Conservation (phyloP, 164 flowering plant species). For the Warburgia ugandensis region DNA sequence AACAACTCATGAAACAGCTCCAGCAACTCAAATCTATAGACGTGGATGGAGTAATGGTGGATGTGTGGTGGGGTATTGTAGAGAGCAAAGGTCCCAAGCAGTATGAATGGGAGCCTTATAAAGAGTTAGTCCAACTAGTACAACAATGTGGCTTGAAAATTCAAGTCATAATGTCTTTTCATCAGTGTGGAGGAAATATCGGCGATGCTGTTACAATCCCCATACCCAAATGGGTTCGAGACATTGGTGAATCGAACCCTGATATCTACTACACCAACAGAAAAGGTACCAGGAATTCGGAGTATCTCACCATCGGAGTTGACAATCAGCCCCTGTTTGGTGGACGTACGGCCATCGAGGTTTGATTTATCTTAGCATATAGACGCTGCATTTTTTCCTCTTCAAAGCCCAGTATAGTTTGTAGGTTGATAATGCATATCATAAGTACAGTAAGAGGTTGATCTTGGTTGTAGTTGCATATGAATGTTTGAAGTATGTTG, state of each 20-base stretch:
- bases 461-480: too few relatives aligned
- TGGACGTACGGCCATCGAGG: slow-evolving; percentile 80
- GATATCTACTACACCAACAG: slow-evolving; percentile 74
- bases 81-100: too few relatives aligned
- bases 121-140: too few relatives aligned
- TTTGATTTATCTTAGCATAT: slow-evolving; percentile 10
- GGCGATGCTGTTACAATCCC: slow-evolving; percentile 66
- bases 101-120: slow-evolving; percentile 43
- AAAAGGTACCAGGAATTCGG: slow-evolving; percentile 49
- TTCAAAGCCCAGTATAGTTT: not conserved
- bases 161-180: slow-evolving; percentile 88
- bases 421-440: too few relatives aligned
- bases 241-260: slow-evolving; percentile 53
- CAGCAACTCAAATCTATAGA: slow-evolving; percentile 46
- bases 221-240: slow-evolving; percentile 68
- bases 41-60: slow-evolving; percentile 86
- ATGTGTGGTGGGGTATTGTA: slow-evolving; percentile 94
- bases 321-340: slow-evolving; percentile 58
- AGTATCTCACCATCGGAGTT: slow-evolving; percentile 59
- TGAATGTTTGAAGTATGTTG: too few relatives aligned
- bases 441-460: too few relatives aligned
- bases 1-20: slow-evolving; percentile 45
- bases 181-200: slow-evolving; percentile 80
- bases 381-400: not conserved
- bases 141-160: slow-evolving; percentile 52